A percentile compares a stretch with the other conserved stretches of the same genome.
Conservation (phyloP, 345 rosid species). For the Ailanthus altissimus region DNA sequence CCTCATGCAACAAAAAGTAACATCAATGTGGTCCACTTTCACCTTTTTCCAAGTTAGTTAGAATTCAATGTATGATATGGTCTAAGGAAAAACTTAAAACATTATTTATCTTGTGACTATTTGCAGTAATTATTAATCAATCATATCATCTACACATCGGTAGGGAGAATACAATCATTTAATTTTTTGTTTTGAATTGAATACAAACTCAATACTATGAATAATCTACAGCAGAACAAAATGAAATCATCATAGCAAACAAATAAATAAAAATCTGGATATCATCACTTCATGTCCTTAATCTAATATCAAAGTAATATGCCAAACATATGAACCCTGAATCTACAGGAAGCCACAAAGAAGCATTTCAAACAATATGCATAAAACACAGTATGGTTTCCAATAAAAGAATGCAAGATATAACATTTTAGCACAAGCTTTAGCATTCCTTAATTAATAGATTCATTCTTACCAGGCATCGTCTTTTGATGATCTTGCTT, state of each 20-base stretch:
- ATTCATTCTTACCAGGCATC: slow-evolving; percentile 62
- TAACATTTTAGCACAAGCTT: background rate
- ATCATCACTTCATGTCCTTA: background rate
- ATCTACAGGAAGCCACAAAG: background rate
- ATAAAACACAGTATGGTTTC: background rate
- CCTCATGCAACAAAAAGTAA: background rate
- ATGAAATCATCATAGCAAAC: too few species aligned
- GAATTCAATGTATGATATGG: background rate
- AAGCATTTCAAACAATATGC: background rate
- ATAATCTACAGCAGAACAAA: background rate
- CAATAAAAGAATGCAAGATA: background rate
- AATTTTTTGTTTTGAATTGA: too few species aligned
- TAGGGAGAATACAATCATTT: too few species aligned
- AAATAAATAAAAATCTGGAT: background rate
- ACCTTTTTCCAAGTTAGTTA: background rate
- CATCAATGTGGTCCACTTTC: background rate
- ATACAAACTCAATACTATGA: too few species aligned
- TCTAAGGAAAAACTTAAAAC: background rate
- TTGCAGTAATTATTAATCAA: background rate
- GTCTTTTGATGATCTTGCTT: slow-evolving; percentile 76
- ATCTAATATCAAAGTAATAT: background rate
- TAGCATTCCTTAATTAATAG: background rate
- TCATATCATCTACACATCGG: background rate
- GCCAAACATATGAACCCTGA: background rate
- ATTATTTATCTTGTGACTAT: background rate